phyloP scores from a whole-genome alignment of 768 basidiomycete species.

The Daedaleopsis sinensis region DNA sequence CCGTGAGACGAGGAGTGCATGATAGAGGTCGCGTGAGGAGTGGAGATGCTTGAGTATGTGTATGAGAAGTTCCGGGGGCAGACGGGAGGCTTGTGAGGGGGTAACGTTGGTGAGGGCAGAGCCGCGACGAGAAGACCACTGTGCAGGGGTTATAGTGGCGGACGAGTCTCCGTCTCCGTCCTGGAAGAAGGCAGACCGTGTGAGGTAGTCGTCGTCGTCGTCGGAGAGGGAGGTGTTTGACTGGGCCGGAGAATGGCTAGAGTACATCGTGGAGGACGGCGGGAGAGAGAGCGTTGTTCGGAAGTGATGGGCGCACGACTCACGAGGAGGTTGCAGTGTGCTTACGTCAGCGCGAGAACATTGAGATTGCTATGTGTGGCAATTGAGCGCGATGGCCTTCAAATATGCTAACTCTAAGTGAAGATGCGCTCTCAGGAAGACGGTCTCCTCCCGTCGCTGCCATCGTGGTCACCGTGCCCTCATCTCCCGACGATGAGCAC shows the following conservation, averaged over 20 bases:
- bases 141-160: slow-evolving; percentile 54
- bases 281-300: slow-evolving; percentile 11
- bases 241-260: slow-evolving; percentile 51
- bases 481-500: slow-evolving; percentile 23
- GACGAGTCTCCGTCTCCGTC: slow-evolving; percentile 33
- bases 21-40: slow-evolving; percentile 71
- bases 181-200: slow-evolving; percentile 45
- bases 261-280: slow-evolving; percentile 27
- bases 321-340: not conserved
- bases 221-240: slow-evolving; percentile 82
- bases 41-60: slow-evolving; percentile 88
- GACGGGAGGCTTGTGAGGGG: slow-evolving; percentile 53
- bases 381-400: not conserved
- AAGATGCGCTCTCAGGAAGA: slow-evolving; percentile 6
- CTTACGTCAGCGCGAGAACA: slow-evolving; percentile 11
- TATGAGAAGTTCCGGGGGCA: slow-evolving; percentile 92
- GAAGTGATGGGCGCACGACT: slow-evolving; percentile 14
- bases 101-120: slow-evolving; percentile 24
- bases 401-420: slow-evolving; percentile 13
- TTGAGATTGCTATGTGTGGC: slow-evolving; percentile 7
- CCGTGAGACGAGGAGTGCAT: slow-evolving; percentile 79
- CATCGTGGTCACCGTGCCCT: slow-evolving; percentile 29
- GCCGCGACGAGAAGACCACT: slow-evolving; percentile 39
- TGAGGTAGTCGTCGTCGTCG: slow-evolving; percentile 63
- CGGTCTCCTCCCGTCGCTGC: slow-evolving; percentile 2